phyloP scores from a whole-genome alignment of 2,329 filamentous ascomycete species.

The Falciphora oryzae region DNA sequence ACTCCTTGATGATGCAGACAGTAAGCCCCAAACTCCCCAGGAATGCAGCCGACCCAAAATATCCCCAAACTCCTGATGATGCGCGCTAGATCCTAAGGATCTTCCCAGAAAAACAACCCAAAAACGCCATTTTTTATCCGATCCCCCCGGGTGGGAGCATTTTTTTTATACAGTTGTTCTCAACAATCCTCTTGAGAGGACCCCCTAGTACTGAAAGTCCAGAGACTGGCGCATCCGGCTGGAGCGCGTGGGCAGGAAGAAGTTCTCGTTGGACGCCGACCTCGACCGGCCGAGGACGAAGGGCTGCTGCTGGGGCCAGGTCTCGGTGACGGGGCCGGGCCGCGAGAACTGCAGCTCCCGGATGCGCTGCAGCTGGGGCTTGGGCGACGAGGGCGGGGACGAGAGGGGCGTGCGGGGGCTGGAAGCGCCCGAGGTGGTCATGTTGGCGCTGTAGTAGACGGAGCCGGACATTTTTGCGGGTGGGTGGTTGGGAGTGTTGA shows the following conservation, averaged over 20 bases:
- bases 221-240: not conserved
- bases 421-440: not conserved
- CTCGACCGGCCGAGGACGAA: not conserved
- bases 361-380: slow-evolving; percentile 1
- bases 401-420: not conserved
- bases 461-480: not conserved
- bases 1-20: not conserved
- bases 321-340: not conserved
- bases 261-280: not conserved
- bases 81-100: not conserved
- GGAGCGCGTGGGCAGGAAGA: not conserved
- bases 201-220: not conserved
- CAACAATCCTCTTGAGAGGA: too few relatives aligned
- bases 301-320: not conserved
- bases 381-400: not conserved
- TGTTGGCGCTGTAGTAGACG: not conserved
- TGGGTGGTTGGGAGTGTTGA: not conserved
- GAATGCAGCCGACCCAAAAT: not conserved
- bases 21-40: not conserved
- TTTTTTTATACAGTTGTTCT: not conserved
- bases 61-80: not conserved
- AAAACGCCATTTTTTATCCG: not conserved
- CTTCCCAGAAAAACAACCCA: not conserved
- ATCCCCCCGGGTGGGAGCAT: not conserved
- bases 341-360: not conserved